Conservation (phyloP, 2,329 filamentous ascomycete species). For the Plenodomus tracheiphilus region DNA sequence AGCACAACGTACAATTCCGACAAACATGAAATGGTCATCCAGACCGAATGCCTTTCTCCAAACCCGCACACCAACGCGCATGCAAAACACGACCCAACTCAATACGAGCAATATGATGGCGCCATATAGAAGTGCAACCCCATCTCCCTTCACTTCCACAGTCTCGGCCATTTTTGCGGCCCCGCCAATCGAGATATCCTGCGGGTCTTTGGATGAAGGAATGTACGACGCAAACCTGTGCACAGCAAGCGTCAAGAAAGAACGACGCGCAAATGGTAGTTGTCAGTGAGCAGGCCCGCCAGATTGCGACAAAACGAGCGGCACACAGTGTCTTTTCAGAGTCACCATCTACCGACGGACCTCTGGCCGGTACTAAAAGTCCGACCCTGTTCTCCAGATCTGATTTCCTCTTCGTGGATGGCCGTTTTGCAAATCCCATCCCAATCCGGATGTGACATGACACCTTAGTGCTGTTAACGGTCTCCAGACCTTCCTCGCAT, state of each 20-base stretch:
- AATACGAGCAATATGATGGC: conserved; percentile 19
- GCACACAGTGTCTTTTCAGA: not conserved
- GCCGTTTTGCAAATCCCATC: not conserved
- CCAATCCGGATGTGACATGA: not conserved
- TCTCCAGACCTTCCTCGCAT: not conserved
- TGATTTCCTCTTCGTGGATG: not conserved
- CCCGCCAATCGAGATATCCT: not conserved
- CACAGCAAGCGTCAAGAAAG: not conserved
- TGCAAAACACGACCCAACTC: conserved; percentile 21
- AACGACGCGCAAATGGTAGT: not conserved
- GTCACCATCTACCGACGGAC: not conserved
- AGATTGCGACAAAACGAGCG: not conserved
- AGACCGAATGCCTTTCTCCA: conserved; percentile 18
- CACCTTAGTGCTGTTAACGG: not conserved
- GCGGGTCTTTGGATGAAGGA: not conserved
- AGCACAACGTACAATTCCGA: conserved; percentile 16
- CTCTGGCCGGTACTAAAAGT: not conserved
- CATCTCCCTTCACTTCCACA: conserved; percentile 19
- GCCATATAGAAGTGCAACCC: conserved; percentile 20
- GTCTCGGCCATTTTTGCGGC: conserved; percentile 12
- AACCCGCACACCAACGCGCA: conserved; percentile 20
- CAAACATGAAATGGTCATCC: conserved; percentile 22
- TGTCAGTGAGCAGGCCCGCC: no score
- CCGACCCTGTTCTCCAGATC: not conserved
- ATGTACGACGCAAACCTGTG: not conserved